These are phyloP conservation scores for Trebouxia sp. DNA, from an alignment of 139 green algal species.

Conservation along the genomic window DNA sequence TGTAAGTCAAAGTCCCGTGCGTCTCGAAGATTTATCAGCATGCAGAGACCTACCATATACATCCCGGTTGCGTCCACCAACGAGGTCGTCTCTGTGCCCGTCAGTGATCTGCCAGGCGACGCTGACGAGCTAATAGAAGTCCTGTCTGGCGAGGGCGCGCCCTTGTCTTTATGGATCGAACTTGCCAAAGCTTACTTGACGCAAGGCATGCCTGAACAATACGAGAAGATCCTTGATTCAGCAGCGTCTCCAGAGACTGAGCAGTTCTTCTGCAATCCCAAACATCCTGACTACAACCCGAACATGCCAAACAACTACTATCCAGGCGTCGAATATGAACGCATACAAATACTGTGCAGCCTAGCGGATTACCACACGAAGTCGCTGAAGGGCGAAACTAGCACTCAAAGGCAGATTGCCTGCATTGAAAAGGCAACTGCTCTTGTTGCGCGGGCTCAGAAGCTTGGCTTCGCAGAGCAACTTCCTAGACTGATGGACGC, in stretches of 20 bases:
- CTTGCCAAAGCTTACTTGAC: conserved; percentile 70
- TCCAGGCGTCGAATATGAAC: conserved; percentile 48
- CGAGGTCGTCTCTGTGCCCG: conserved; percentile 59
- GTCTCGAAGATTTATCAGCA: too few relatives aligned
- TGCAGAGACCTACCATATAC: conserved; percentile 38
- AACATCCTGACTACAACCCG: not conserved
- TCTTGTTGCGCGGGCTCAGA: conserved; percentile 44
- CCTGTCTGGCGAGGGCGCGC: conserved; percentile 67
- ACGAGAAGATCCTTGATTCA: not conserved
- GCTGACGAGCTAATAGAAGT: conserved; percentile 69
- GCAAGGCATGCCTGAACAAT: conserved; percentile 37
- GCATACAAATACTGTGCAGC: conserved; percentile 75
- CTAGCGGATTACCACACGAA: conserved; percentile 66
- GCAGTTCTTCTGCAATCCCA: conserved; percentile 30
- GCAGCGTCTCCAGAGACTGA: conserved; percentile 39
- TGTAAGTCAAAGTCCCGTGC: too few relatives aligned
- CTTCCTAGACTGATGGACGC: conserved; percentile 65
- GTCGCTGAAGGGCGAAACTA: conserved; percentile 37
- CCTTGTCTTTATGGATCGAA: conserved; percentile 72
- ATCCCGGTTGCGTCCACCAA: conserved; percentile 55
- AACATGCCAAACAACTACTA: not conserved
- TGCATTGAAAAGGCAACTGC: conserved; percentile 41
- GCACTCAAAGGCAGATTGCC: conserved; percentile 29
- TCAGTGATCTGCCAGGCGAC: conserved; percentile 58
- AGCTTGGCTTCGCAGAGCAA: conserved; percentile 57